These are phyloP conservation scores for Moesziomyces parantarcticus DNA, from an alignment of 1,284 basidiomycete genomes.

Conservation along the genomic window DNA sequence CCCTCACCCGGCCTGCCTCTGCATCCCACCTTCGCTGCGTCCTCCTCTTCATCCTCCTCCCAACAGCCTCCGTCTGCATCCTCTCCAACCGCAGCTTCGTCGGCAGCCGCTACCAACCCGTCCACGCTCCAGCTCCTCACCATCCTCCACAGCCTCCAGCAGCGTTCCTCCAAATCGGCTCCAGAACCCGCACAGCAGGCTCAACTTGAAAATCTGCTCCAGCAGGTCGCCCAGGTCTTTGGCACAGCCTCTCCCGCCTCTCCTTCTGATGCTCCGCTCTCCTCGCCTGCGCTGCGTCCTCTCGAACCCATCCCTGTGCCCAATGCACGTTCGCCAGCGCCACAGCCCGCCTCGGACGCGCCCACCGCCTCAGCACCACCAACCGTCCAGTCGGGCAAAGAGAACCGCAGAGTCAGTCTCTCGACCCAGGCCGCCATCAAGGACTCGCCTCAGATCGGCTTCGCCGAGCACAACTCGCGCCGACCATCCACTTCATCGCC, in stretches of 20 bases:
- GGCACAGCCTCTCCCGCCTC: conserved; percentile 18
- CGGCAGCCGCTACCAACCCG: conserved; percentile 26
- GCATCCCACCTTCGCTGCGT: conserved; percentile 3
- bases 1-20: conserved; percentile 17
- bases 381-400: conserved; percentile 19
- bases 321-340: conserved; percentile 11
- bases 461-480: conserved; percentile 9
- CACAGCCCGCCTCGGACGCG: neutral
- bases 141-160: conserved; percentile 45
- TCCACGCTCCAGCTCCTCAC: conserved; percentile 38
- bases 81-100: conserved; percentile 20
- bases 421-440: conserved; percentile 6
- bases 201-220: conserved; percentile 40
- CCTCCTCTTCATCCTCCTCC: conserved; percentile 20
- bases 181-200: conserved; percentile 49
- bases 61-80: conserved; percentile 9
- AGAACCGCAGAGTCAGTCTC: conserved; percentile 19
- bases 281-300: conserved; percentile 25
- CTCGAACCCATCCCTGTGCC: conserved; percentile 26
- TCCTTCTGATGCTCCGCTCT: conserved; percentile 17
- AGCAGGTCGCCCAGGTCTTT: conserved; percentile 38
- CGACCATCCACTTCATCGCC: conserved; percentile 22
- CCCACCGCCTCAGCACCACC: neutral
- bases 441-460: conserved; percentile 14
- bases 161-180: conserved; percentile 39